Conservation (phyloP, 192 early-diverging fungal genomes). For the Coemansia sp. region DNA sequence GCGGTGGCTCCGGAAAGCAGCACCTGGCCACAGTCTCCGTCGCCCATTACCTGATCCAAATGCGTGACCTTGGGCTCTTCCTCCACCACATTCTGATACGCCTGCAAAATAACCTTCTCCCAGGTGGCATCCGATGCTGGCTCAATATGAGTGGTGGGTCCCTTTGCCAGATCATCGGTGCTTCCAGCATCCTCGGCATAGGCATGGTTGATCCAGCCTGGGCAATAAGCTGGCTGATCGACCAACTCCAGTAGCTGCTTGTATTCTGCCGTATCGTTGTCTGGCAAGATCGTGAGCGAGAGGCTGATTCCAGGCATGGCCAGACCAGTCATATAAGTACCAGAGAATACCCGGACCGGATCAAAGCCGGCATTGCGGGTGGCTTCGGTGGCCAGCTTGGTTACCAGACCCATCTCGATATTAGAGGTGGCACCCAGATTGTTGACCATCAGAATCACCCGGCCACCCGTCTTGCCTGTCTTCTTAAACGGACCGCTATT, state of each 20-base stretch:
- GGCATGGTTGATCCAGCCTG: constrained; percentile 63
- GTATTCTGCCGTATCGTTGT: constrained; percentile 21
- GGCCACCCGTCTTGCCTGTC: constrained; percentile 17
- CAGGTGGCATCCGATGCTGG: constrained; percentile 46
- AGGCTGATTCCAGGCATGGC: constrained; percentile 80
- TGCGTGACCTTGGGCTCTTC: constrained; percentile 62
- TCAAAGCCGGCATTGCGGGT: constrained; percentile 30
- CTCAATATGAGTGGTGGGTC: constrained; percentile 19
- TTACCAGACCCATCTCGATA: constrained; percentile 68
- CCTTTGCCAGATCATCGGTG: constrained; percentile 35
- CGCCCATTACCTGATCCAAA: constrained; percentile 73
- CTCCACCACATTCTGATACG: constrained; percentile 52
- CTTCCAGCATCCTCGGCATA: constrained; percentile 41
- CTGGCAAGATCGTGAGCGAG: constrained; percentile 62
- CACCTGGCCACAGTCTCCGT: constrained; percentile 81
- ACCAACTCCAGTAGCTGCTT: constrained; percentile 49
- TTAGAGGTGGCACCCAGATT: constrained; percentile 77
- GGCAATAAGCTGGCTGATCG: constrained; percentile 58
- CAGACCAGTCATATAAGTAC: constrained; percentile 75
- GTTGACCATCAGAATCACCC: constrained; percentile 72
- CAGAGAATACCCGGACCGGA: constrained; percentile 61
- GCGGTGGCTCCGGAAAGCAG: constrained; percentile 66
- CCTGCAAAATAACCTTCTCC: constrained; percentile 50
- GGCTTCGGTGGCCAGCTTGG: constrained; percentile 65
- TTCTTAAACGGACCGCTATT: constrained; percentile 47